Base-by-base conservation (phyloP, 768 basidiomycete species). In the Trametes maxima region DNA sequence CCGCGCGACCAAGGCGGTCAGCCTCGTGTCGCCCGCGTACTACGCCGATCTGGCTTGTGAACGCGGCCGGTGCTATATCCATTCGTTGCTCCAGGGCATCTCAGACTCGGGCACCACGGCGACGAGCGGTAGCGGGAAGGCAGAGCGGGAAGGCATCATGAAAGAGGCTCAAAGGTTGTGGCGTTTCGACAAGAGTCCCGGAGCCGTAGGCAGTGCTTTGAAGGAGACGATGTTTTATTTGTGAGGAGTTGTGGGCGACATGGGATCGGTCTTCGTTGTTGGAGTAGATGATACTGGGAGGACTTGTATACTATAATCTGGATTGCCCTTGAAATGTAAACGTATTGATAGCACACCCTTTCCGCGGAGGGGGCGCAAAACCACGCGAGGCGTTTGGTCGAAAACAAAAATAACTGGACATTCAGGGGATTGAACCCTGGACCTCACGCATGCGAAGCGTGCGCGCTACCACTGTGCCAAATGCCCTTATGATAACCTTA, bases 201-300 rank as follows among this genome's bases (percentile, higher is more conserved):
- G 69, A 3, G 89, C 88, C 1, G 85, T 89, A 16, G 64, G 70
- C 16, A 82, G 78, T 2, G 70, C 67, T 6, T 70, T 91, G 69
- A 88, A 83, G 73, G 80, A 88, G 39, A 86, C 86, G 0, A 92
- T 92, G 89, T 92, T 82, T 67, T 92, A 92, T 72, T 76, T 91
- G n/a, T 90, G 64, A 78, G 28, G 3, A 3, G 8, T 8, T 33
- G 28, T 33, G 28, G 28, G 28, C 28, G 28, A 8, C 28, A 33
- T 33, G 28, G 28, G 28, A 3, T 33, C 28, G 28, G 28, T 33
- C 28, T 33, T 33, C 28, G 28, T 3, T 3, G 8, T 33, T 8
- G 28, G 28, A 33, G n/a, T n/a, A n/a, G n/a, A n/a, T n/a, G n/a
- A n/a, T n/a, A n/a, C n/a, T n/a, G n/a, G n/a, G n/a, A n/a, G 8